A percentile compares a stretch with the other conserved stretches of the same genome.
These are phyloP conservation scores for Picea glauca DNA, from an alignment of 75 land plant species.

Conservation along the genomic window DNA sequence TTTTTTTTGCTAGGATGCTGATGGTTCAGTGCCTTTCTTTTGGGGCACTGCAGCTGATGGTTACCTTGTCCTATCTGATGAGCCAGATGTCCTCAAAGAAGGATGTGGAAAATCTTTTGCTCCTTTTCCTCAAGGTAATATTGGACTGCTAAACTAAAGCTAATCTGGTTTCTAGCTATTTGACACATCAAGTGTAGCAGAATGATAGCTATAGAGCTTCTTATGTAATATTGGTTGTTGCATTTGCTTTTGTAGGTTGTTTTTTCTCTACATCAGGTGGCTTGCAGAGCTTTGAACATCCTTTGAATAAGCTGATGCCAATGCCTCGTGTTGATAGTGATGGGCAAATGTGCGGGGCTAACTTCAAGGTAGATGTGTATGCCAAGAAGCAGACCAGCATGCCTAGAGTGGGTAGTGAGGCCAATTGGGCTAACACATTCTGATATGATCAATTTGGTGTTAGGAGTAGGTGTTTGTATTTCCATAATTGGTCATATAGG, in stretches of 20 bases:
- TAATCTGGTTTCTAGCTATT: too few species aligned
- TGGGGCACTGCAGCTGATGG: constrained; percentile 79
- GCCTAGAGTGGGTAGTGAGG: neutral
- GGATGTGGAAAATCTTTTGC: constrained; percentile 68
- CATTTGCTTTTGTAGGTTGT: constrained; percentile 41
- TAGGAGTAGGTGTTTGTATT: too few species aligned
- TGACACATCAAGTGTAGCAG: too few species aligned
- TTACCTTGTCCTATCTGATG: constrained; percentile 46
- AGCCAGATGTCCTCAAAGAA: constrained; percentile 30
- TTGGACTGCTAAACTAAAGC: too few species aligned
- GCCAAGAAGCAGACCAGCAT: constrained; percentile 17
- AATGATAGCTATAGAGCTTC: too few species aligned
- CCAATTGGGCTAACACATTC: neutral
- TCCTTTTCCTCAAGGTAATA: constrained; percentile 54
- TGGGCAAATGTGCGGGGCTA: constrained; percentile 46
- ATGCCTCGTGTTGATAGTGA: constrained; percentile 56
- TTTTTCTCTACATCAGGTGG: constrained; percentile 51
- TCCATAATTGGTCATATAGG: too few species aligned
- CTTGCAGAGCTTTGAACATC: constrained; percentile 62
- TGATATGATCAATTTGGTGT: neutral
- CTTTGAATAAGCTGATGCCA: constrained; percentile 49
- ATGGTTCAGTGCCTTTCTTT: constrained; percentile 44
- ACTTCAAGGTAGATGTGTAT: constrained; percentile 53
- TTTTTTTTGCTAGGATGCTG: constrained; percentile 37
- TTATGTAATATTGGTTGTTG: too few species aligned